phyloP scores from a whole-genome alignment of 352 stramenopile species.

The Phytophthora sojae region DNA sequence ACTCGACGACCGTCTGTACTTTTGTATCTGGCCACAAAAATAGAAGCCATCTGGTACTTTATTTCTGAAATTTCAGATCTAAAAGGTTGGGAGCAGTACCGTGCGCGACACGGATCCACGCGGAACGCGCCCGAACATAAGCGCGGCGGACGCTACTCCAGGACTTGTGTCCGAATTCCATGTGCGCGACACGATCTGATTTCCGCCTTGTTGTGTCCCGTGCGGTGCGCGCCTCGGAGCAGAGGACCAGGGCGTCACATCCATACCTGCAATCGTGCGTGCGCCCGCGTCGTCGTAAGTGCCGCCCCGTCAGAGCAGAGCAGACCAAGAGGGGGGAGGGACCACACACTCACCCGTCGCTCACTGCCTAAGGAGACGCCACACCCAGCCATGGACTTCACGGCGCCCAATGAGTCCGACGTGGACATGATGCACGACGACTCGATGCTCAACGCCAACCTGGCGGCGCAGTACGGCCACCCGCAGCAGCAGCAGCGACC shows the following conservation, averaged over 20 bases:
- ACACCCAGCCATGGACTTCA: slow-evolving; percentile 69
- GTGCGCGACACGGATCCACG: slow-evolving; percentile 3
- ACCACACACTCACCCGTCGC: not conserved
- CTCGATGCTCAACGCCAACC: slow-evolving; percentile 58
- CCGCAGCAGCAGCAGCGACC: slow-evolving; percentile 32
- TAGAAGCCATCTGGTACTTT: not conserved
- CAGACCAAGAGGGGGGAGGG: slow-evolving; percentile 18
- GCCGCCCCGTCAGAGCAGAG: not conserved
- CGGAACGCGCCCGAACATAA: not conserved
- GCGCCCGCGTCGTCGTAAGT: slow-evolving; percentile 20
- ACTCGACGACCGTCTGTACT: not conserved
- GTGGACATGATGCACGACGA: slow-evolving; percentile 86
- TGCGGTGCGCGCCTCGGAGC: slow-evolving; percentile 5
- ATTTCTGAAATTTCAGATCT: slow-evolving; percentile 13
- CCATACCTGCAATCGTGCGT: slow-evolving; percentile 24
- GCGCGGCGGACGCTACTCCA: not conserved
- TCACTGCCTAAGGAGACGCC: not conserved
- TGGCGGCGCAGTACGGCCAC: slow-evolving; percentile 55
- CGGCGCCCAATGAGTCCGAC: slow-evolving; percentile 57
- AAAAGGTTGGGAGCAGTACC: slow-evolving; percentile 10
- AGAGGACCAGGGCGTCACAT: slow-evolving; percentile 10
- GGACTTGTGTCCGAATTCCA: not conserved
- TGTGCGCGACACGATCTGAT: slow-evolving; percentile 1
- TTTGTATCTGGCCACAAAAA: slow-evolving; percentile 3
- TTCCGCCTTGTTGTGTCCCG: slow-evolving; percentile 2